These are phyloP conservation scores for Zizania latifolia DNA, from an alignment of 176 grass and related monocot genomes.

Conservation along the genomic window DNA sequence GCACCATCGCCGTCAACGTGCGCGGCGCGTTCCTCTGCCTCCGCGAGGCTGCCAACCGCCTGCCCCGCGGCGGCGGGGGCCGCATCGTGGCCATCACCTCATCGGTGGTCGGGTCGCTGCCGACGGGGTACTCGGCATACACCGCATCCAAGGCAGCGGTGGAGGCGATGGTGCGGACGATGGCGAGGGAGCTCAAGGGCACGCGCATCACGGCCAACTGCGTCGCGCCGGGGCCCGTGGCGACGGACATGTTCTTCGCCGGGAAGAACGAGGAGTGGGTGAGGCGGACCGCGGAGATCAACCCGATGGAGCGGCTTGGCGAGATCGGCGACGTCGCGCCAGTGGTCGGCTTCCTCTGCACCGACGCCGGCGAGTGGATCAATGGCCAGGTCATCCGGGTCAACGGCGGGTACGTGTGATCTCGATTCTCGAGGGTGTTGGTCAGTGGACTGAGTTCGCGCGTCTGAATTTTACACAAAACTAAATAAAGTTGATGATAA, in stretches of 20 bases:
- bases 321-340: conserved; percentile 39
- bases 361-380: conserved; percentile 54
- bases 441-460: too few species aligned
- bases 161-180: conserved; percentile 46
- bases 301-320: conserved; percentile 47
- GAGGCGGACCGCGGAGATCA: background rate
- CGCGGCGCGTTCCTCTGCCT: conserved; percentile 76
- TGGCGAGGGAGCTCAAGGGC: conserved; percentile 53
- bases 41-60: conserved; percentile 55
- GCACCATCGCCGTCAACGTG: conserved; percentile 33
- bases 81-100: conserved; percentile 69
- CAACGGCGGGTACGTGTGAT: conserved; percentile 39
- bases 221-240: conserved; percentile 46
- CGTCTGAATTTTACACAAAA: background rate
- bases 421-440: too few species aligned
- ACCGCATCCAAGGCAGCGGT: conserved; percentile 50
- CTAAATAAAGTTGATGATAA: too few species aligned
- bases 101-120: conserved; percentile 33
- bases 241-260: conserved; percentile 53
- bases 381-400: conserved; percentile 53
- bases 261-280: conserved; percentile 44
- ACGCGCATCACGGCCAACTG: conserved; percentile 50
- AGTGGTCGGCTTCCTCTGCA: conserved; percentile 57
- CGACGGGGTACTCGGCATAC: conserved; percentile 35
- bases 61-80: conserved; percentile 52